These are phyloP conservation scores for Fraxinus albicans DNA, from an alignment of 305 asterid species.

Conservation along the genomic window DNA sequence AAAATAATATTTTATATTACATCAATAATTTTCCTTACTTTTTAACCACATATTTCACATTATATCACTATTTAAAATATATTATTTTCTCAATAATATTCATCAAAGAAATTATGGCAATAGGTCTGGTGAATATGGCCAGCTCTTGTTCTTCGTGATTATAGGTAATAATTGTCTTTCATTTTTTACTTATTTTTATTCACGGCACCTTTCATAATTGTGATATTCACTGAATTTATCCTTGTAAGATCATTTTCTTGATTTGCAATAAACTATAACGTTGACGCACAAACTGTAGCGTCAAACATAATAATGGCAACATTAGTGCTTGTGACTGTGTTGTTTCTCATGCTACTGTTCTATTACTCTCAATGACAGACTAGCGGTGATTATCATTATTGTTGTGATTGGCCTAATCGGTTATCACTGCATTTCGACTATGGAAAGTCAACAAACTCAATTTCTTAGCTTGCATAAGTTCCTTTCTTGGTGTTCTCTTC, in stretches of 20 bases:
- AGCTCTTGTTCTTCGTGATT: slow-evolving; percentile 85
- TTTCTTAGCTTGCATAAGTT: slow-evolving; percentile 64
- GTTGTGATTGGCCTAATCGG: slow-evolving; percentile 85
- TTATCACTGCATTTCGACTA: slow-evolving; percentile 54
- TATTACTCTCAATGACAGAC: slow-evolving; percentile 66
- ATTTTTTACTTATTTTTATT: neutral
- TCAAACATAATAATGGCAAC: slow-evolving; percentile 78
- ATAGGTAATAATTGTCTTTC: slow-evolving; percentile 42
- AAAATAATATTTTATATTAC: too few relatives aligned
- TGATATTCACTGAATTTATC: neutral
- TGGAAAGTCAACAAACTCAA: slow-evolving; percentile 94
- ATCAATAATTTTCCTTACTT: too few relatives aligned
- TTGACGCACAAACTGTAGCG: slow-evolving; percentile 76
- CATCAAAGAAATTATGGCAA: slow-evolving; percentile 82
- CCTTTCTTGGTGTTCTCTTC: slow-evolving; percentile 89
- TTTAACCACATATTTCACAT: too few relatives aligned
- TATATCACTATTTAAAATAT: too few relatives aligned
- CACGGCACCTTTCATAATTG: neutral
- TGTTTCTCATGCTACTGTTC: slow-evolving; percentile 82
- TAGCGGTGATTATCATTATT: slow-evolving; percentile 78
- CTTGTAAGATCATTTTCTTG: neutral
- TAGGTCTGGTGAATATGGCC: slow-evolving; percentile 85
- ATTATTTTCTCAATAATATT: too few relatives aligned
- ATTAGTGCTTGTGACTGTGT: slow-evolving; percentile 65
- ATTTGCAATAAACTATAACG: neutral